Percentiles rank a stretch among this genome's conserved stretches.
These are phyloP conservation scores for Pseudocercospora pini-densiflorae DNA, from an alignment of 2,329 filamentous ascomycete species.

Conservation along the genomic window DNA sequence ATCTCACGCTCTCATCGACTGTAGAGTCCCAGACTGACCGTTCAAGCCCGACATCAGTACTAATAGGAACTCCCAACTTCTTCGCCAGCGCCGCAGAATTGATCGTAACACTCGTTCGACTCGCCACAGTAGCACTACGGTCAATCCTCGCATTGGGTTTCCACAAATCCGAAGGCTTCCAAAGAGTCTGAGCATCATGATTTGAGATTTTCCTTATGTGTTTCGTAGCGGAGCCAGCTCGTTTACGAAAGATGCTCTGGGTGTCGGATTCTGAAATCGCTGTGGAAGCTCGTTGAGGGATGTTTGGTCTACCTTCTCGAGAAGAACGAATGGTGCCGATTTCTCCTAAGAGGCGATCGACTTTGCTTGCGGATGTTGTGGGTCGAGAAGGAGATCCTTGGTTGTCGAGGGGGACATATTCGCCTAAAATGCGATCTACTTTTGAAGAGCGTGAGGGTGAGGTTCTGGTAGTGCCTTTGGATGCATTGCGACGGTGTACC, in stretches of 20 bases:
- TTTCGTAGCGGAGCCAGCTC: slow-evolving; percentile 5
- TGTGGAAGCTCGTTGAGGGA: slow-evolving; percentile 3
- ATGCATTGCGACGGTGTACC: not conserved
- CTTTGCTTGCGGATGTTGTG: slow-evolving; percentile 1
- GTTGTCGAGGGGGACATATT: not conserved
- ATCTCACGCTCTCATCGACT: not conserved
- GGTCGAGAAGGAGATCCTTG: not conserved
- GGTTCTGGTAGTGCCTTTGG: not conserved
- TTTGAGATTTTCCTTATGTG: not conserved
- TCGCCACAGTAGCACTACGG: not conserved
- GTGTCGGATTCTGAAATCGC: not conserved
- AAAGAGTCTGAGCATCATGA: not conserved
- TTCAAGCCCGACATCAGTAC: slow-evolving; percentile 2
- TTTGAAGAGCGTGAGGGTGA: not conserved
- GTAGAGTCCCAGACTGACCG: not conserved
- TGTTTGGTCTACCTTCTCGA: slow-evolving; percentile 1
- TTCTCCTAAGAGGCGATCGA: not conserved
- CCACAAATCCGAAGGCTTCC: slow-evolving; percentile 11
- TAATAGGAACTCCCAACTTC: slow-evolving; percentile 16
- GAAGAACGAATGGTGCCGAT: not conserved
- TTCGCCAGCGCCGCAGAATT: slow-evolving; percentile 17
- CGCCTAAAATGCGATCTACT: not conserved
- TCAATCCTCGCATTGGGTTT: slow-evolving; percentile 13
- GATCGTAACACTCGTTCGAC: slow-evolving; percentile 8
- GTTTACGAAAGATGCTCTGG: not conserved